Base-by-base conservation (phyloP, 495 filamentous ascomycete genomes). In the Neurospora africana region DNA sequence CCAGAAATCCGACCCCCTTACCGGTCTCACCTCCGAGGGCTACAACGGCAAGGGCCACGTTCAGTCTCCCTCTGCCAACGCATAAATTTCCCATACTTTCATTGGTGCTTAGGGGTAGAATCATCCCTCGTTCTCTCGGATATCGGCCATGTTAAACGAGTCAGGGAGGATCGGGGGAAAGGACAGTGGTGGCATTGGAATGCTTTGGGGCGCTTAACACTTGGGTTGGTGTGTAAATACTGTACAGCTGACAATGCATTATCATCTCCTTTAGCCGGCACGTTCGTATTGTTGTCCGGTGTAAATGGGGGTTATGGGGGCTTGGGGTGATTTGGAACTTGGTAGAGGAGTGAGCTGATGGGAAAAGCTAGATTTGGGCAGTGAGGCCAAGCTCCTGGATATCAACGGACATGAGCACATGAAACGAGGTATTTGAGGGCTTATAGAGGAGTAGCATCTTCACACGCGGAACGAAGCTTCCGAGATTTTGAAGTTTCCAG, bases 1-100 rank as follows among this genome's bases (percentile, higher is more conserved):
- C 76, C 92, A 97, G 89, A 91, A 90, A 73, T 89, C 91, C 76
- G 94, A 99, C 83, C 93, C 95, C 67, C 89, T 97, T 82, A 93
- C 92, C 75, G 94, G 94, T 84, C 79, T 95, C 82, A 89, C 91
- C 75, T 89, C 89, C 77, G 88, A 92, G 80, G 89, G 89, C 72
- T 97, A 97, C 84, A 83, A 83, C 73, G 93, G 94, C 82, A 86
- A 88, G 81, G 93, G 93, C 74, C 88, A 90, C 84, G 89, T 97
- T 61, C 94, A 98, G 84, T 93, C 90, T 67, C 81, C 83, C 36
- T 74, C 80, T 69, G 76, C 80, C 69, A 83, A 81, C 76, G 67
- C 79, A 73, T 84, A 83, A 75, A 76, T 70, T 67, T 40, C 13
- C 39, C 36, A 73, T 47, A 4, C 53, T 82, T 80, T 78, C 73